Evolutionary conservation across 2,329 filamentous ascomycete genomes (phyloP).

Genomic region (Aureobasidium sp.): DNA sequence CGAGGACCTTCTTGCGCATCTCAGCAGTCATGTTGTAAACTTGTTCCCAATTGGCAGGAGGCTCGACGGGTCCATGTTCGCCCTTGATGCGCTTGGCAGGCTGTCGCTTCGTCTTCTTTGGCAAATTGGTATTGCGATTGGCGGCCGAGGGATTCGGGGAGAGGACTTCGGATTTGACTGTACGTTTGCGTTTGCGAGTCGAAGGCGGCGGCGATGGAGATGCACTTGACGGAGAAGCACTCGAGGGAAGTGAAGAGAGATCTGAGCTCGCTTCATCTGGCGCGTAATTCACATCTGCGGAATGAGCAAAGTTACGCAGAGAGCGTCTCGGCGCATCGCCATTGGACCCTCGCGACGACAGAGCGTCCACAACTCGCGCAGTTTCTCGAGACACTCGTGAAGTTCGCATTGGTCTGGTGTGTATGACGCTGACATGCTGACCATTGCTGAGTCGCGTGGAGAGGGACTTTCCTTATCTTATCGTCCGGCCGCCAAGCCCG

Average conservation of each 20-base stretch:
- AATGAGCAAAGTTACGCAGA: constrained; percentile 18
- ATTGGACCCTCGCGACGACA: constrained; percentile 3
- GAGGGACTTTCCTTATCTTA: constrained; percentile 1
- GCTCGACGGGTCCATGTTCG: constrained; percentile 28
- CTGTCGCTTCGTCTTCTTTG: constrained; percentile 18
- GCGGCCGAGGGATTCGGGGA: constrained; percentile 7
- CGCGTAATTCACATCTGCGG: constrained; percentile 5
- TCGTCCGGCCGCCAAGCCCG: not conserved
- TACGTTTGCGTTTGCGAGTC: constrained; percentile 12
- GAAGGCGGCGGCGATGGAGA: constrained; percentile 2
- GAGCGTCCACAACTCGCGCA: constrained; percentile 13
- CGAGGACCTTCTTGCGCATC: constrained; percentile 65
- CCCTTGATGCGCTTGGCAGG: constrained; percentile 29
- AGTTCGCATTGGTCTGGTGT: constrained; percentile 13
- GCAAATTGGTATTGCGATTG: constrained; percentile 13
- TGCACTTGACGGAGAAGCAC: not conserved
- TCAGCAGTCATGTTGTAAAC: constrained; percentile 69
- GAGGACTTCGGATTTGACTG: constrained; percentile 14
- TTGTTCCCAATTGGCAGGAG: constrained; percentile 74
- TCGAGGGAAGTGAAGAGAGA: constrained; percentile 7
- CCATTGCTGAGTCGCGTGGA: not conserved
- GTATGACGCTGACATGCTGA: constrained; percentile 8
- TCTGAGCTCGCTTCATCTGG: constrained; percentile 10
- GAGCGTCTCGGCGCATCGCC: constrained; percentile 18
- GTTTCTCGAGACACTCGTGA: constrained; percentile 17